phyloP scores from a whole-genome alignment of 495 filamentous ascomycete species.

The Corynascus novoguineensis region DNA sequence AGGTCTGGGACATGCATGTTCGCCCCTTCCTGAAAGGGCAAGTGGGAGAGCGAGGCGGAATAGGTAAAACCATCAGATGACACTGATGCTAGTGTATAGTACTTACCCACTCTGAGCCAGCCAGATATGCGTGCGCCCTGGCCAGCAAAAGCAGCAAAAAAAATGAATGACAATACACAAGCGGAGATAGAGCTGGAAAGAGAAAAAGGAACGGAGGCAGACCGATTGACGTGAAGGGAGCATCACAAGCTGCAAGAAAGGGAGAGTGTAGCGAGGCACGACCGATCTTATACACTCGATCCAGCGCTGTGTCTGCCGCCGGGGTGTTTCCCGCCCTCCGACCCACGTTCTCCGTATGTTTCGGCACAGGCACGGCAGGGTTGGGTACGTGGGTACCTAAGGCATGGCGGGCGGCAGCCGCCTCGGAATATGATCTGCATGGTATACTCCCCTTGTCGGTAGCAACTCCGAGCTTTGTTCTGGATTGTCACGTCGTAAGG shows the following conservation, averaged over 20 bases:
- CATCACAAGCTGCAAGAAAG: conserved; percentile 13
- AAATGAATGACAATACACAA: conserved; percentile 21
- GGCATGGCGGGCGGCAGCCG: conserved; percentile 27
- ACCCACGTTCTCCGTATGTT: conserved; percentile 18
- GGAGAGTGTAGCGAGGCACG: conserved; percentile 7
- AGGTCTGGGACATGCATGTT: neutral
- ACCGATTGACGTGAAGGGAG: conserved; percentile 11
- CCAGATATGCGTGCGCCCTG: conserved; percentile 7
- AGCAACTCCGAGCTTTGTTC: neutral
- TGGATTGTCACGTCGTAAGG: neutral
- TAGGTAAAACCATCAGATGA: neutral
- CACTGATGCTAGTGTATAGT: neutral
- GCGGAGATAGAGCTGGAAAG: conserved; percentile 9
- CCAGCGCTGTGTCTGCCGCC: conserved; percentile 6
- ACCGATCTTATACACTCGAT: conserved; percentile 31
- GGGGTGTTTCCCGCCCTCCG: conserved; percentile 11
- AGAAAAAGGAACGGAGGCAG: conserved; percentile 9
- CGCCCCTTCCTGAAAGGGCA: neutral
- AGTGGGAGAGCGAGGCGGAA: neutral
- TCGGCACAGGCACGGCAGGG: conserved; percentile 18
- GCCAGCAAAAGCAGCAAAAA: conserved; percentile 19
- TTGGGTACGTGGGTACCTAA: conserved; percentile 4
- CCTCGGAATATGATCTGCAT: conserved; percentile 17
- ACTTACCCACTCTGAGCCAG: conserved; percentile 8
- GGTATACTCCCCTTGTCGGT: neutral